Conservation (phyloP, 805 yeast genomes). For the Nakazawaea anatomiae region DNA sequence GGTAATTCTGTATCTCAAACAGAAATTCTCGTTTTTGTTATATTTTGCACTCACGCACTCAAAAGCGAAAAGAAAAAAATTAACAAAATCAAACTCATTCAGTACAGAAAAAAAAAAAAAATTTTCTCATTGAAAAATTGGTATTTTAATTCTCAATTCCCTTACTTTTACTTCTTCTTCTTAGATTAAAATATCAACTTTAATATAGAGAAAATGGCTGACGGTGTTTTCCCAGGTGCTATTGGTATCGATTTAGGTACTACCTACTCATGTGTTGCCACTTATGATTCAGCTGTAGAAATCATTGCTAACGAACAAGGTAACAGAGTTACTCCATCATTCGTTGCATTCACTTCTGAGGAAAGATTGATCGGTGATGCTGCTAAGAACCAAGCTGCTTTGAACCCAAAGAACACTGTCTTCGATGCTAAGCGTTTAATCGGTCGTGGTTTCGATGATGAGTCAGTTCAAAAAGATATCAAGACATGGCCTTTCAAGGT, state of each 20-base stretch:
- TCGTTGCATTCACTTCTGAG: conserved; percentile 73
- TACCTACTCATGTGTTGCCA: conserved; percentile 73
- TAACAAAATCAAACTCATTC: conserved; percentile 5
- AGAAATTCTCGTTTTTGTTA: not conserved
- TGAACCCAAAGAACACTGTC: conserved; percentile 71
- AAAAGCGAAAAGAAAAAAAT: not conserved
- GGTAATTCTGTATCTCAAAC: not conserved
- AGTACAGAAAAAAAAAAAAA: conserved; percentile 14
- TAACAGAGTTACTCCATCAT: conserved; percentile 80
- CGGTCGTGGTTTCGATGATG: conserved; percentile 73
- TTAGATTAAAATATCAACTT: not conserved
- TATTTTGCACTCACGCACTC: not conserved
- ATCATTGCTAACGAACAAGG: conserved; percentile 81
- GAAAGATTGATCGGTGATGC: conserved; percentile 81
- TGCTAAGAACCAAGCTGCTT: conserved; percentile 79
- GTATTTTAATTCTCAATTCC: conserved; percentile 11
- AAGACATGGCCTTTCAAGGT: conserved; percentile 86
- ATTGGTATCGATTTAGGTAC: conserved; percentile 99
- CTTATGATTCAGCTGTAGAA: conserved; percentile 71
- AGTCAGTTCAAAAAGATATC: conserved; percentile 79
- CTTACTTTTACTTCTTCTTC: not conserved
- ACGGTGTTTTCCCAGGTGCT: conserved; percentile 99
- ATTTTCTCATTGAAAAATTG: conserved; percentile 1
- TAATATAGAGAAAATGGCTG: conserved; percentile 58
- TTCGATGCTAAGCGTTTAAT: conserved; percentile 81